A percentile compares a stretch with the other conserved stretches of the same genome.
These are phyloP conservation scores for Cadophora sp. DNA, from an alignment of 2,329 filamentous ascomycete genomes.

Conservation along the genomic window DNA sequence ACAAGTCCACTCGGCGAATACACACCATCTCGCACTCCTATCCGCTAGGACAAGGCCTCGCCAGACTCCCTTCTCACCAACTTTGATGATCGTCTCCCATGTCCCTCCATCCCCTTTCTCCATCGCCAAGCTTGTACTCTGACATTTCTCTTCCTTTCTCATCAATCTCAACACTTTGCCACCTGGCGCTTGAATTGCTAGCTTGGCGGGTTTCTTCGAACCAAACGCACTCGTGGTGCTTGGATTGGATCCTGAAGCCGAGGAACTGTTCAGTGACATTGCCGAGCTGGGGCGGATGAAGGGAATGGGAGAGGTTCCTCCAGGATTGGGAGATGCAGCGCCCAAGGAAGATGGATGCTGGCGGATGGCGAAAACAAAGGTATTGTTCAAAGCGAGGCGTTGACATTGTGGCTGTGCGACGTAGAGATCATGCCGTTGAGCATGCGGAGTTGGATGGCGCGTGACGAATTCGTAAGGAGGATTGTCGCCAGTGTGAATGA, in stretches of 20 bases:
- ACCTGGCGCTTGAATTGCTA: conserved; percentile 91
- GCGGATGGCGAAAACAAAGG: conserved; percentile 94
- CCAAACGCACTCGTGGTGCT: conserved; percentile 59
- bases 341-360: conserved; percentile 79
- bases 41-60: conserved; percentile 83
- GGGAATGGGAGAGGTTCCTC: conserved; percentile 59
- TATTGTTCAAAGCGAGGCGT: conserved; percentile 90
- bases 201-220: conserved; percentile 86
- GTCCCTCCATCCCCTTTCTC: conserved; percentile 75
- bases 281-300: conserved; percentile 67
- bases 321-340: conserved; percentile 47
- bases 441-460: conserved; percentile 94
- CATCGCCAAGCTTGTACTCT: conserved; percentile 47
- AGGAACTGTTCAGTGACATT: conserved; percentile 68
- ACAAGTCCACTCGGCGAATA: conserved; percentile 82
- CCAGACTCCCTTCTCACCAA: conserved; percentile 82
- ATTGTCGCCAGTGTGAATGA: conserved; percentile 90
- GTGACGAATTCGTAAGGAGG: conserved; percentile 93
- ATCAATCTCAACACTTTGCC: conserved; percentile 93
- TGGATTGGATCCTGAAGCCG: conserved; percentile 62
- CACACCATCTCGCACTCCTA: conserved; percentile 84
- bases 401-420: conserved; percentile 95
- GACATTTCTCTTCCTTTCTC: conserved; percentile 72
- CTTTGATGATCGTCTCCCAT: conserved; percentile 93
- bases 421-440: conserved; percentile 96